Conservation (phyloP, 345 rosid genomes). For the Crucihimalaya himalaica region DNA sequence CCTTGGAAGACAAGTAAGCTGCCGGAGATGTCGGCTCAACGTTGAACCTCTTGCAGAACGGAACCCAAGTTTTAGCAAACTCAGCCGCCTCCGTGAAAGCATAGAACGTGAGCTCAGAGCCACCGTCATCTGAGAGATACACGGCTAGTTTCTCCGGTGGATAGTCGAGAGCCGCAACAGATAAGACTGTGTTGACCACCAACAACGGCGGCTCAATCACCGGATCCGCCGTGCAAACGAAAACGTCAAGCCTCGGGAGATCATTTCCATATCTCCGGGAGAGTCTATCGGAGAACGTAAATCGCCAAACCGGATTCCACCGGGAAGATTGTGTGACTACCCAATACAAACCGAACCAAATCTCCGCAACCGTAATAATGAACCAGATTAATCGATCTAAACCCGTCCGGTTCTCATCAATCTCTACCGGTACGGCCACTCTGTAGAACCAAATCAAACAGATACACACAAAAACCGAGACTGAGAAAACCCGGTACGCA, state of each 20-base stretch:
- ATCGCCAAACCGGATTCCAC: constrained; percentile 42
- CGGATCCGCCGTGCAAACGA: constrained; percentile 74
- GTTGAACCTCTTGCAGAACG: constrained; percentile 54
- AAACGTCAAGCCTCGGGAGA: constrained; percentile 62
- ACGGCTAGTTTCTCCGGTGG: constrained; percentile 59
- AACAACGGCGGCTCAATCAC: constrained; percentile 69
- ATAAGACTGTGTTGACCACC: constrained; percentile 70
- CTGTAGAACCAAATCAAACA: constrained; percentile 48
- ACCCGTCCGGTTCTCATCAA: constrained; percentile 14
- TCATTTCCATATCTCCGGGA: constrained; percentile 42
- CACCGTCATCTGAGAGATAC: constrained; percentile 74
- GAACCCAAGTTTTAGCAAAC: constrained; percentile 63
- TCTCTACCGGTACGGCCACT: constrained; percentile 28
- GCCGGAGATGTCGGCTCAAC: constrained; percentile 67
- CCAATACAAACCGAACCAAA: constrained; percentile 58
- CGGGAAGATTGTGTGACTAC: constrained; percentile 50
- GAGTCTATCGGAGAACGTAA: constrained; percentile 48
- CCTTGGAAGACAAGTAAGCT: constrained; percentile 49
- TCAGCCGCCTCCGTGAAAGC: constrained; percentile 57
- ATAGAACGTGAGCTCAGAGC: constrained; percentile 59
- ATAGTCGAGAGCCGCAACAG: constrained; percentile 60
- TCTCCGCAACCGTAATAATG: constrained; percentile 49
- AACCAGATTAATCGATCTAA: constrained; percentile 43
- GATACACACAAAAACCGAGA: constrained; percentile 42
- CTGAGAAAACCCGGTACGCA: constrained; percentile 38